These are phyloP conservation scores for Leptographium galeiforme DNA, from an alignment of 2,329 filamentous ascomycete genomes.

Conservation along the genomic window DNA sequence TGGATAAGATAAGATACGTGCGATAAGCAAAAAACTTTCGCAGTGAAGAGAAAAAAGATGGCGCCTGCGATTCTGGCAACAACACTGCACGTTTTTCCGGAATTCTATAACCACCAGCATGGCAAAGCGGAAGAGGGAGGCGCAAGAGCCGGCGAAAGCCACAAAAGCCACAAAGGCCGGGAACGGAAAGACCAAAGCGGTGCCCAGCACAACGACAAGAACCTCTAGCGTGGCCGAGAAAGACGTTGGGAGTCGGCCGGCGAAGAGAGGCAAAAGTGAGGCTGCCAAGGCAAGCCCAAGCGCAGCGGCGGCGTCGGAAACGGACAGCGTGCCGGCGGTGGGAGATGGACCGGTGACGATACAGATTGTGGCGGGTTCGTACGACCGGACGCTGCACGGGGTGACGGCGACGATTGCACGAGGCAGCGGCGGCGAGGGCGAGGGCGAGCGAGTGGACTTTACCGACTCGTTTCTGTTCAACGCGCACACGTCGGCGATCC, in stretches of 20 bases:
- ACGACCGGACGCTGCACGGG: constrained; percentile 86
- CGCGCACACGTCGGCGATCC: constrained; percentile 79
- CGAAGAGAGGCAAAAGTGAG: constrained; percentile 1
- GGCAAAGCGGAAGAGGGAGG: constrained; percentile 9
- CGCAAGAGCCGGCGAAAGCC: neutral
- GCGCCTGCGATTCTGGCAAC: neutral
- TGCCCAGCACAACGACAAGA: no score
- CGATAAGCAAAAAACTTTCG: constrained; percentile 6
- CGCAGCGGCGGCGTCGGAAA: neutral
- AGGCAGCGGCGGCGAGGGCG: neutral
- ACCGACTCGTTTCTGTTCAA: constrained; percentile 93
- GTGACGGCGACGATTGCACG: constrained; percentile 65
- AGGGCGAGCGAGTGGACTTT: constrained; percentile 43
- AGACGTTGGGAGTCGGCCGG: neutral
- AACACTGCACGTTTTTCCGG: neutral
- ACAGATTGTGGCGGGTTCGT: constrained; percentile 85
- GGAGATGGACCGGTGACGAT: constrained; percentile 39
- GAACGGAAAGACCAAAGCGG: no score
- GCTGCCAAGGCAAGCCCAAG: neutral
- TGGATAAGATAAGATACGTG: constrained; percentile 5
- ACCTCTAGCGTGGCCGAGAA: neutral
- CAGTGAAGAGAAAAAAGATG: constrained; percentile 1
- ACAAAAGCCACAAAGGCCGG: neutral
- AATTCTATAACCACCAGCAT: neutral
- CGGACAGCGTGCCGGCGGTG: neutral